Evolutionary conservation across 1,284 basidiomycete species (phyloP), one percentile per base, ranked within the genome.

Genomic region (Fistulinella cinereoalba): DNA sequence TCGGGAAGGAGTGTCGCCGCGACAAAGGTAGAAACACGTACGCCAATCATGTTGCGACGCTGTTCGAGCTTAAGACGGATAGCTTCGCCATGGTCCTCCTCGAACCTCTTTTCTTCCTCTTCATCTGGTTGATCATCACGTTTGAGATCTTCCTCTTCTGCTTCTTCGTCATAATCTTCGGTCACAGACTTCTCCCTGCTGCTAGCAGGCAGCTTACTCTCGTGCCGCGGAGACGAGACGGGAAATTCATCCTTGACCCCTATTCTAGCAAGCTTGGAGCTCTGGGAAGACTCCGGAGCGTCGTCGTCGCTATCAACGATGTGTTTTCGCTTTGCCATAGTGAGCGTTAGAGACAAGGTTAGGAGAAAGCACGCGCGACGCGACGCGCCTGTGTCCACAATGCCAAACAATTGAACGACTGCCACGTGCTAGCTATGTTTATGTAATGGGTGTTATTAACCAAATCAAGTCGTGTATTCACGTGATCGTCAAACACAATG

Each of bases 41-140:
- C 85, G 8, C 85, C 85, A 27, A 77, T 74, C 6, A 70, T 66
- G 52, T 73, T 79, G 41, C 73, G 71, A 56, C 74, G 79, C 28
- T 67, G 70, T 56, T 80, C 75, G 34, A 88, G 69, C 43, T 71
- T 71, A 31, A 71, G 74, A 23, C 78, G 74, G 47, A 88, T 73
- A 36, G 66, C 69, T 42, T 79, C 79, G 18, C 75, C 75, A 49
- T 83, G 71, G 44, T 79, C 71, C 47, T 76, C 71, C 57, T 85
- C 83, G 50, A 87, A 84, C 53, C 71, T 67, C 51, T 76, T 74
- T 46, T 83, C 80, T 24, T 77, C 74, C 32, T 73, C 72, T 47
- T 76, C 72, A 46, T 74, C 68, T 15, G 70, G 67, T 21, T 69
- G 65, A 2, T 65, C 64, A 3, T 65, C 43, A 36, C 47, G 43